Evolutionary conservation across 1,284 basidiomycete species (phyloP), one percentile per base, ranked within the genome.

Genomic region (Trichosporon sp.): DNA sequence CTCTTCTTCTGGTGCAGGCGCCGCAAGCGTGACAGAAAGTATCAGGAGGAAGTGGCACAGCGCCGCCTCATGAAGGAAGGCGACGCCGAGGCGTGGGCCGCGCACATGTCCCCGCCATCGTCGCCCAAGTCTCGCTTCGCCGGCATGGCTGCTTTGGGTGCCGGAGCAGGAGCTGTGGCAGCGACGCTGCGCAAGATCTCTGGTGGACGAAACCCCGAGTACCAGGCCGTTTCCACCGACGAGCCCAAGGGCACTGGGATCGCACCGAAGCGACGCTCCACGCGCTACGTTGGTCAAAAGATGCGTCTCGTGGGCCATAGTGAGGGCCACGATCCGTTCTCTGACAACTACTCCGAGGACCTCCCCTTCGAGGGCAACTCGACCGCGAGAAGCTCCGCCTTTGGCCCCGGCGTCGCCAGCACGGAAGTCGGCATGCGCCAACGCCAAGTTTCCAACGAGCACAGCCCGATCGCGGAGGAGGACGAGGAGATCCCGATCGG

Each of bases 271-370:
- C 49, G 49, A 3, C 49, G 49, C 13, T 54, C 49, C 25, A 54
- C 49, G 14, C 49, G 49, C 27, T 54, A 54, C 7, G 49, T 54
- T n/a, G 49, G 49, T 13, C 27, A 54, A 16, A 54, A 54, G 49
- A 54, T 54, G 49, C 49, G 49, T 25, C 49, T 54, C 16, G 49
- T 54, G 49, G 49, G 49, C 27, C 49, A 54, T 54, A 54, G 49
- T 29, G 49, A 54, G 49, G 49, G 49, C 49, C 49, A 54, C 49
- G 49, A 54, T n/a, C 49, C 49, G 14, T 54, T 54, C 49, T 54
- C 49, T 7, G 49, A 54, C 49, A 29, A 29, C 16, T 54, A 54
- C 14, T 54, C 49, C 14, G 49, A 54, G 27, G 27, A 54, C 16
- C 25, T 54, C 27, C 49, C 49, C 19, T 54, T 54, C 19, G 49